Base-by-base conservation (phyloP, 2,329 filamentous ascomycete species). In the Penicillium nordicum region DNA sequence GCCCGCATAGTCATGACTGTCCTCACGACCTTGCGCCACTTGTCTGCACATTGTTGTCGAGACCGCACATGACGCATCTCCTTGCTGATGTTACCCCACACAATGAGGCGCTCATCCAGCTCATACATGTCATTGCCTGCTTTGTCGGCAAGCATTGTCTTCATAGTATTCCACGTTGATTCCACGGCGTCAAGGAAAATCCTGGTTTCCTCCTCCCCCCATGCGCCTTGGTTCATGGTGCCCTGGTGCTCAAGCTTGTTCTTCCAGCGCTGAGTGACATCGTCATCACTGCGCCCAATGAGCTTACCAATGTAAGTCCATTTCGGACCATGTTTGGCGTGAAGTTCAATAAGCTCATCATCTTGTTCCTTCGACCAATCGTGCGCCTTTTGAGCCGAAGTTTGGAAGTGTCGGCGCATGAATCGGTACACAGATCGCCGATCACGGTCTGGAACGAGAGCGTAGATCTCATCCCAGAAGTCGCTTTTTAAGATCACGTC, bases 231-330 rank as follows among this genome's bases (percentile, higher is more conserved):
- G 6, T 67, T 69, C 67, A 72, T 71, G 8, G 69, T 74, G 8
- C 48, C 57, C 4, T 72, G 69, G 55, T 76, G 69, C 54, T 74
- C 67, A 5, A 78, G 67, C 41, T 68, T 69, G 52, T 78, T 76
- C 50, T 74, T 73, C 75, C 75, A 78, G 36, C 75, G 63, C 57
- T 77, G 75, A 5, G 70, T 70, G 21, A 78, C 75, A 56, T 76
- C 73, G 52, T 78, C 76, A 25, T 70, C 67, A 14, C 67, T 74
- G 25, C 76, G 68, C 8, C 70, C 72, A 36, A 78, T 55, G 7
- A 72, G 53, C 47, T 67, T 72, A 27, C 72, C 73, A 49, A 78
- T 76, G 1, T 66, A 60, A 5, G 69, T 66, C 59, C 65, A 78
- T 59, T 74, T 75, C 2, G 71, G 60, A 1, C 74, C 75, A 41